Base-by-base conservation (phyloP, 192 early-diverging fungal genomes). In the Rhizoclosmatium globosum region DNA sequence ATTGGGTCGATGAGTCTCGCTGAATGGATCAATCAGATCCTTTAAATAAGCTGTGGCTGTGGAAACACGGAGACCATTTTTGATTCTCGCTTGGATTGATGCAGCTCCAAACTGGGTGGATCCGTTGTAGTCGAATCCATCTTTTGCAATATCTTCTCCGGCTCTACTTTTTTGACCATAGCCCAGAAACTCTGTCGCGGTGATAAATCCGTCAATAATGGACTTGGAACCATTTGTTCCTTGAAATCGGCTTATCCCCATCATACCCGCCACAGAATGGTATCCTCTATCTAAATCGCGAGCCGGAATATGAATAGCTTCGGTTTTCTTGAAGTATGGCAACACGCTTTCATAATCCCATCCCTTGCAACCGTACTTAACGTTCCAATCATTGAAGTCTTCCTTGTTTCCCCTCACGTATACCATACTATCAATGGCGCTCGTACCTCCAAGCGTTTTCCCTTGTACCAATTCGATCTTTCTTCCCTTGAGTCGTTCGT, bases 241-340 rank as follows among this genome's bases (percentile, higher is more conserved):
- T 17, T 13, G 6, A 1, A 53, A 53, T 17, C 17, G 50, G 17
- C 9, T 53, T 6, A 77, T 45, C 50, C 68, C 68, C 11, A 77
- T 13, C 31, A 15, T 9, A 42, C 76, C 76, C 3, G 19, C n/a
- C 9, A 23, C 23, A 11, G 64, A 64, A 58, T 77, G 76, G 76
- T n/a, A 77, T 7, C 67, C 76, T 7, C 50, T 7, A 53, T 53
- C 50, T 53, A 53, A 53, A 6, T 74, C 60, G 31, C 4, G 31
- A 9, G 73, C 6, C 39, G n/a, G n/a, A 11, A 74, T 44, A 6
- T 44, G 31, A n/a, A 15, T 45, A 45, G 13, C 44, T 47, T 74
- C 73, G 60, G 73, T 64, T 50, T 71, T 74, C 23, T 9, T n/a
- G 77, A 79, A 76, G 44, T 79, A 74, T n/a, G 74, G 73, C 15